Percentiles rank a stretch among this genome's conserved stretches.
These are phyloP conservation scores for Hordeum marinum DNA, from an alignment of 176 grass and related monocot genomes.

Conservation along the genomic window DNA sequence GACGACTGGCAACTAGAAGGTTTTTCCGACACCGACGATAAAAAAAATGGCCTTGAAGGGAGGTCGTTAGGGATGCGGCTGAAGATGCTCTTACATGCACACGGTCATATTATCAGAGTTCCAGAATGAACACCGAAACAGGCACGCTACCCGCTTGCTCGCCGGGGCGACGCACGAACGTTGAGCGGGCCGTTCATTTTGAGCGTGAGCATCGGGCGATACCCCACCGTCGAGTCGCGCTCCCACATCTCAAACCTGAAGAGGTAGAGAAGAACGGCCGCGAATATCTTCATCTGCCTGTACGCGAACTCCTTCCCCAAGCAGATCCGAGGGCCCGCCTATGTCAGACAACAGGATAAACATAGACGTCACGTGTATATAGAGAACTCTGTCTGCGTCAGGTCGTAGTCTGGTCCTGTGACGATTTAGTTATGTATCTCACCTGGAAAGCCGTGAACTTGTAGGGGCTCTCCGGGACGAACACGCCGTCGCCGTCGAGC, in stretches of 20 bases:
- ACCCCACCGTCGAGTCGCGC: slow-evolving; percentile 6
- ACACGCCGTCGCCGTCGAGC: slow-evolving; percentile 45
- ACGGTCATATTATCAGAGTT: too few relatives aligned
- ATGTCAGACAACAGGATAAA: not conserved
- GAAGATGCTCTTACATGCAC: too few relatives aligned
- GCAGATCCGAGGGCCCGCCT: slow-evolving; percentile 80
- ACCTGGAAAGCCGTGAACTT: slow-evolving; percentile 90
- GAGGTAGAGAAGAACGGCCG: slow-evolving; percentile 40
- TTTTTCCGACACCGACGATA: too few relatives aligned
- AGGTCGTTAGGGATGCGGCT: too few relatives aligned
- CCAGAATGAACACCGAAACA: too few relatives aligned
- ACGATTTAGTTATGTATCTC: not conserved
- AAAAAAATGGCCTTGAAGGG: too few relatives aligned
- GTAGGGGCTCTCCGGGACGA: slow-evolving; percentile 61
- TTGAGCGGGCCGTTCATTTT: slow-evolving; percentile 50
- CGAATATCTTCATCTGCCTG: slow-evolving; percentile 79
- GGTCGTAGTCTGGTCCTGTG: not conserved
- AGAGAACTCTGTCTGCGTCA: not conserved
- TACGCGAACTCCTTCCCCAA: slow-evolving; percentile 92
- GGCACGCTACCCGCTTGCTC: not conserved
- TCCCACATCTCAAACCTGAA: slow-evolving; percentile 71
- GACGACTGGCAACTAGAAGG: too few relatives aligned
- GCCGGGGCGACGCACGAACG: slow-evolving; percentile 37
- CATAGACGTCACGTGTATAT: not conserved
- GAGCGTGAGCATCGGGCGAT: slow-evolving; percentile 47